These are phyloP conservation scores for Aspergillus alliaceus DNA, from an alignment of 2,329 filamentous ascomycete species.

Conservation along the genomic window DNA sequence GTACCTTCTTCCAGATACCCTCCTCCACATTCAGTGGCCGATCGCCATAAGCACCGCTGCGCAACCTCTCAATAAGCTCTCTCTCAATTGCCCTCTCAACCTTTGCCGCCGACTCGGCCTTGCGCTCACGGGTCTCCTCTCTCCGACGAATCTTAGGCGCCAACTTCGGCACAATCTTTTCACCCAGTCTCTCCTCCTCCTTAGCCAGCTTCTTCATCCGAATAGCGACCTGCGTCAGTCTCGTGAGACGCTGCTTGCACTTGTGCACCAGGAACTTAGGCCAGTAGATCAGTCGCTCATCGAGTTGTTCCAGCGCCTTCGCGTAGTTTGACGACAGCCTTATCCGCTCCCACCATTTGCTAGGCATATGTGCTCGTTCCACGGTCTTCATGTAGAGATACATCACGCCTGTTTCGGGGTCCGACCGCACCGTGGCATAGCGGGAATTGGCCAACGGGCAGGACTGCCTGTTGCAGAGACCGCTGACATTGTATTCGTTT, in stretches of 20 bases:
- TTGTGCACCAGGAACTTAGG: conserved; percentile 92
- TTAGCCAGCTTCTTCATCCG: conserved; percentile 73
- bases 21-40: conserved; percentile 94
- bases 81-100: conserved; percentile 94
- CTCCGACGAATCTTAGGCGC: conserved; percentile 84
- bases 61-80: conserved; percentile 85
- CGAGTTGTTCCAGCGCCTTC: conserved; percentile 83
- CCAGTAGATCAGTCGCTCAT: conserved; percentile 85
- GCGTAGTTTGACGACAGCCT: conserved; percentile 88
- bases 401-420: conserved; percentile 75
- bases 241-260: conserved; percentile 92
- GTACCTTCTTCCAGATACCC: conserved; percentile 94
- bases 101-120: conserved; percentile 82
- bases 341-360: conserved; percentile 92
- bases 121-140: conserved; percentile 73
- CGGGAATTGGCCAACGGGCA: conserved; percentile 88
- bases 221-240: conserved; percentile 88
- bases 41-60: conserved; percentile 92
- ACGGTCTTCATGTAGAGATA: conserved; percentile 98
- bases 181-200: conserved; percentile 86
- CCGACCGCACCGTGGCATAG: conserved; percentile 86
- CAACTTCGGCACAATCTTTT: conserved; percentile 82
- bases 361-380: conserved; percentile 83
- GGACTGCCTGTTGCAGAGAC: conserved; percentile 81
- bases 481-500: conserved; percentile 87